A percentile compares a stretch with the other conserved stretches of the same genome.
Evolutionary conservation across 2,329 filamentous ascomycete genomes (phyloP).

Genomic region (Raffaelea albimanens): DNA sequence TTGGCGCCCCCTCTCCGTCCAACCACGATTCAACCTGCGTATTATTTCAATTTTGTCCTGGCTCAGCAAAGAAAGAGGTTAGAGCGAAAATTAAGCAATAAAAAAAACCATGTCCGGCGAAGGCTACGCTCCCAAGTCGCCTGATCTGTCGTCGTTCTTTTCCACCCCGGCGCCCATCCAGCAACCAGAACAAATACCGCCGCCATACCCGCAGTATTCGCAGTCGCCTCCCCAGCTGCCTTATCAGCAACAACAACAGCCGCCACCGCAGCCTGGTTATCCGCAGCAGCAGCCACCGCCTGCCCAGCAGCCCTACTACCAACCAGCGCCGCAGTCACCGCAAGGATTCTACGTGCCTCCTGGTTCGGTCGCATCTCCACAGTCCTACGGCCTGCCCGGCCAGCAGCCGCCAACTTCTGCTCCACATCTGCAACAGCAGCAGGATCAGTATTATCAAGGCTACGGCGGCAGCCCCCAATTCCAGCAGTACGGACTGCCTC

Average conservation of each 20-base stretch:
- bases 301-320: constrained; percentile 12
- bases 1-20: too few species aligned
- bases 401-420: constrained; percentile 10
- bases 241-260: constrained; percentile 10
- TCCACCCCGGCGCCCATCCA: constrained; percentile 22
- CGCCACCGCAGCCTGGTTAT: constrained; percentile 6
- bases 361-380: background rate
- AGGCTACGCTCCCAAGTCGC: constrained; percentile 48
- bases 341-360: background rate
- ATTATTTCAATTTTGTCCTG: background rate
- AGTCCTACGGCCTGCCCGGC: constrained; percentile 6
- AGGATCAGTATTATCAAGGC: constrained; percentile 1
- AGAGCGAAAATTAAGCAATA: too few species aligned
- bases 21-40: too few species aligned
- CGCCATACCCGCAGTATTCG: constrained; percentile 9
- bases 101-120: constrained; percentile 35
- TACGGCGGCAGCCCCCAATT: constrained; percentile 4
- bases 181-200: constrained; percentile 15
- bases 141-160: constrained; percentile 49
- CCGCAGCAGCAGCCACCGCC: constrained; percentile 14
- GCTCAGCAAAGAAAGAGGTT: constrained; percentile 14
- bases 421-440: constrained; percentile 13
- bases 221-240: constrained; percentile 17
- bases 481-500: constrained; percentile 5
- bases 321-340: constrained; percentile 7